These are phyloP conservation scores for Leishmania turanica DNA, from an alignment of 208 protist species.

Conservation along the genomic window DNA sequence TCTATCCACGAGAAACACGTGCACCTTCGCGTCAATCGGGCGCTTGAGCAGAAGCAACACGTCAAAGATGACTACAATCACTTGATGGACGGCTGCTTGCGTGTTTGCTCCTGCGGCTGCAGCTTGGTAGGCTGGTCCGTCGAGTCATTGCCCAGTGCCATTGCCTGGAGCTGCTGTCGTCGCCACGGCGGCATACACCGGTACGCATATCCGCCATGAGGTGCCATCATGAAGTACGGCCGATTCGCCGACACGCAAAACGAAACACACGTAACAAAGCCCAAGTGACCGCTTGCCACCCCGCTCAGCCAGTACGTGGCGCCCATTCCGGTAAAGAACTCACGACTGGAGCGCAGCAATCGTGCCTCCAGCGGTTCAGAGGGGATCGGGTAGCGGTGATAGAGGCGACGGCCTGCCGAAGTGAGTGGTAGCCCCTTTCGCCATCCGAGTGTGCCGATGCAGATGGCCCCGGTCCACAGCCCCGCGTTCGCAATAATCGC, in stretches of 20 bases:
- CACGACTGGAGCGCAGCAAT: conserved; percentile 52
- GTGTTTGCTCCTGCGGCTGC: neutral
- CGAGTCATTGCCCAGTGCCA: conserved; percentile 34
- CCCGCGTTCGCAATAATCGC: conserved; percentile 69
- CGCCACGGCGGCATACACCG: conserved; percentile 85
- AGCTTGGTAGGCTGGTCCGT: neutral
- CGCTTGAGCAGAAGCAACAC: too few species aligned
- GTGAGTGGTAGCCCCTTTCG: conserved; percentile 59
- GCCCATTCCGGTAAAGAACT: conserved; percentile 87
- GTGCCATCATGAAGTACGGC: conserved; percentile 87
- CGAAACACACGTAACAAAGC: conserved; percentile 60
- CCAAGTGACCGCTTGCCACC: conserved; percentile 67
- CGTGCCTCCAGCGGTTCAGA: conserved; percentile 72
- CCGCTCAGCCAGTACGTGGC: conserved; percentile 84
- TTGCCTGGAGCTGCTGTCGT: conserved; percentile 55
- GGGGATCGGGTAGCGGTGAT: conserved; percentile 80
- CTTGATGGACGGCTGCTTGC: neutral
- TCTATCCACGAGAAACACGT: neutral
- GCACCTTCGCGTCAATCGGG: neutral
- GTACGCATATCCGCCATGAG: conserved; percentile 67
- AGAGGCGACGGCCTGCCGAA: conserved; percentile 59
- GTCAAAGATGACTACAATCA: neutral
- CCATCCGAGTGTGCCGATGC: conserved; percentile 65
- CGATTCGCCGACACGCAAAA: conserved; percentile 75
- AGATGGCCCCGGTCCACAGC: conserved; percentile 57